These are phyloP conservation scores for Effrenium voratum DNA, from an alignment of 73 alveolate genomes.

Conservation along the genomic window DNA sequence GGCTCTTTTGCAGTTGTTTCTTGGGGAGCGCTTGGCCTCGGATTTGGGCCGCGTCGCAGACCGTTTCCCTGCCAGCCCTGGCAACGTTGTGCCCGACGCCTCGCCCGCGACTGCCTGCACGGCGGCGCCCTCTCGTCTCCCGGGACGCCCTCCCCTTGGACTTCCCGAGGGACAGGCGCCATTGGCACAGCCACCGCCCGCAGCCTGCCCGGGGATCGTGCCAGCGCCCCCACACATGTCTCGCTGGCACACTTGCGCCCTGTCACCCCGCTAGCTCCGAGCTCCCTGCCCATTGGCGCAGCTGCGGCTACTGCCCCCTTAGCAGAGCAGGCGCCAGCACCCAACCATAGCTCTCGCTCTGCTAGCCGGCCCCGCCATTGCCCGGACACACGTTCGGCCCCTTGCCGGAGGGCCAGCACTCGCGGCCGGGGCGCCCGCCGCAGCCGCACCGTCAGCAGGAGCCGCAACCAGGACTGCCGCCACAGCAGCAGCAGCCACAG, in stretches of 20 bases:
- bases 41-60: too few species aligned
- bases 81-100: neutral
- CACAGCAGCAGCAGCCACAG: neutral
- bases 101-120: neutral
- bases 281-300: neutral
- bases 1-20: too few species aligned
- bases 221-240: neutral
- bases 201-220: neutral
- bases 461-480: neutral
- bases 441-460: too few species aligned
- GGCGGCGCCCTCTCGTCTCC: neutral
- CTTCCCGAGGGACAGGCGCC: neutral
- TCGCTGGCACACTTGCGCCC: neutral
- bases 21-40: too few species aligned
- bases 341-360: neutral
- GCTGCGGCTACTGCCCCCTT: neutral
- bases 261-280: neutral
- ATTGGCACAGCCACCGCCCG: neutral
- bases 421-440: too few species aligned
- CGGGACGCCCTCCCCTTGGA: neutral
- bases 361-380: neutral
- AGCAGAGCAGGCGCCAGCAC: neutral
- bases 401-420: too few species aligned
- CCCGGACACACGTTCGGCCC: neutral
- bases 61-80: too few species aligned